Evolutionary conservation across 2,329 filamentous ascomycete species (phyloP), one percentile per base, ranked within the genome.

Genomic region (Lachnellula hyalina): DNA sequence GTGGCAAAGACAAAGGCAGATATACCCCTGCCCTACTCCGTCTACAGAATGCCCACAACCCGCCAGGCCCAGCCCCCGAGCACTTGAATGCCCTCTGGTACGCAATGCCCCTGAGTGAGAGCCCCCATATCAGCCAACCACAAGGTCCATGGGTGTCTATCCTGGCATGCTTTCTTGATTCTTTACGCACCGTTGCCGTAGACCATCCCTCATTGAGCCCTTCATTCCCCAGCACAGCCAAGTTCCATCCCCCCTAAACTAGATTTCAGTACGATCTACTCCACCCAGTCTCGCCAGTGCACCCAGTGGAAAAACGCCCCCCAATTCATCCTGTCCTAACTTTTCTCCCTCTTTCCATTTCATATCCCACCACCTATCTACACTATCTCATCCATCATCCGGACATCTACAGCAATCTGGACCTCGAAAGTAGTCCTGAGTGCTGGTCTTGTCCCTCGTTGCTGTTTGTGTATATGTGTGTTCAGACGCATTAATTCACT

Each of bases 191-290:
- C 42, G 40, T 34, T 48, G 32, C 14, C 28, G 3, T 7, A 5
- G 9, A 23, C 56, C 55, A 59, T 35, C 7, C 55, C 55, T 19
- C n/a, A 50, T 57, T 28, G 25, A 49, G 54, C 48, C 47, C 57
- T 56, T 58, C 57, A 58, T 60, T 61, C 55, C 47, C 47, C 55
- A 45, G 49, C 55, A 51, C 46, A 49, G 41, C 57, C 51, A n/a
- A 41, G 38, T 41, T 44, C 44, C 19, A 53, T 19, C 35, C 23
- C 19, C 36, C 55, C 38, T 32, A 57, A 52, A 49, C 53, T 54
- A 47, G 51, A 54, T 50, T 49, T 54, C 46, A 49, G 47, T 36
- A 55, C 46, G 47, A 45, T 50, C 49, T 25, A 36, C 41, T 40
- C 34, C 34, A 15, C 21, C 32, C 14, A 49, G 35, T 47, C n/a